These are phyloP conservation scores for Pelargonium exstipulatum DNA, from an alignment of 441 rosid genomes.

Conservation along the genomic window DNA sequence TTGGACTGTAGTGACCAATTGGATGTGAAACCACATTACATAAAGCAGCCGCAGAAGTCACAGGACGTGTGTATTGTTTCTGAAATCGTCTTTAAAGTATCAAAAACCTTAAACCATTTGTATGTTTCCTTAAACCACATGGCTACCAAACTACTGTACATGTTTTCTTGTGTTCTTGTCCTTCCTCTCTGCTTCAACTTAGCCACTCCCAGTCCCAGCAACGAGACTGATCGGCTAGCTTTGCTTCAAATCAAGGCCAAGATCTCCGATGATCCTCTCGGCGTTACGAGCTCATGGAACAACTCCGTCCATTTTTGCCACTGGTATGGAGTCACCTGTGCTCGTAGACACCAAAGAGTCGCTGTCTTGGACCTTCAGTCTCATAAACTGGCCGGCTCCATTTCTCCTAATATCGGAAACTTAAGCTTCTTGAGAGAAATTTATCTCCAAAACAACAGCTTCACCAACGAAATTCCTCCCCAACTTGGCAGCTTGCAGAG, in stretches of 20 bases:
- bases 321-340: conserved; percentile 18
- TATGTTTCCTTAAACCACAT: neutral
- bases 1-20: neutral
- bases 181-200: neutral
- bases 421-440: conserved; percentile 15
- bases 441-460: conserved; percentile 7
- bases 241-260: conserved; percentile 10
- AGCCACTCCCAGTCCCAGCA: neutral
- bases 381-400: conserved; percentile 9
- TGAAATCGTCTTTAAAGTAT: too few relatives aligned
- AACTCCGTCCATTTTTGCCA: conserved; percentile 15
- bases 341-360: conserved; percentile 15
- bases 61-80: neutral
- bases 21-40: neutral
- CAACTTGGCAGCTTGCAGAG: conserved; percentile 2
- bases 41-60: neutral
- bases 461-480: conserved; percentile 9
- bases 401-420: conserved; percentile 24
- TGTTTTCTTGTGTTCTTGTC: neutral
- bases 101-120: neutral
- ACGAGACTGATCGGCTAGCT: conserved; percentile 7
- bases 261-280: conserved; percentile 3
- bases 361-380: conserved; percentile 5
- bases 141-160: neutral
- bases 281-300: conserved; percentile 11